Base-by-base conservation (phyloP, 306 rosid genomes). In the Citrullus colocynthis region DNA sequence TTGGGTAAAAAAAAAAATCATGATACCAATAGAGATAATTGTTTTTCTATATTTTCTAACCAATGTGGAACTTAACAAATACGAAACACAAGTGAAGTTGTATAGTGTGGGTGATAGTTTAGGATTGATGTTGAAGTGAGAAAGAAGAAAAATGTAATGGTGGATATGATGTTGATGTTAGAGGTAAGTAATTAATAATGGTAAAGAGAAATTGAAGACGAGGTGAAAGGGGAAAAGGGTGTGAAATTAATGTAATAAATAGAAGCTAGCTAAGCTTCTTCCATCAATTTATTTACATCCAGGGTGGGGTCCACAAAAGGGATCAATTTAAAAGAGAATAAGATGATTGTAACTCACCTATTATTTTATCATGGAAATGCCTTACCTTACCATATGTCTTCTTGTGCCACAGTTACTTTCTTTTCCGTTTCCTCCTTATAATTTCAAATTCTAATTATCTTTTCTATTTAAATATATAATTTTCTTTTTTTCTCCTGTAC, bases 221-320 rank as follows among this genome's bases (percentile, higher is more conserved):
- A 12, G 55, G 52, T n/a, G 3, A 42, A 71, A 6, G 51, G 15
- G 12, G 36, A 39, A 30, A 24, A 58, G 9, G 18, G 16, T 59
- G 36, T 52, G 37, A 39, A 39, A 18, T 64, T n/a, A 70, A 45
- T 44, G n/a, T 20, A 44, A 21, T 73, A 20, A 81, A 61, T 39
- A 74, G 34, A 61, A 78, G 84, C 69, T 60, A 75, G 54, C 74
- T 61, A 57, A 51, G 76, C 18, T 45, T 70, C 18, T 45, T 70
- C 21, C 76, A 45, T 70, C 20, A 70, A 45, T 20, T 45, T 18
- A 4, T 32, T 62, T 20, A 64, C 17, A 24, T 15, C 36, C 36
- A 58, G 61, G 10, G 75, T 66, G 48, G 62, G 71, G 57, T 21
- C 79, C 21, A 41, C 24, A 41, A 13, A n/a, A 32, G 9, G 70